Conservation (phyloP, 345 rosid genomes). For the Microcos paniculata region DNA sequence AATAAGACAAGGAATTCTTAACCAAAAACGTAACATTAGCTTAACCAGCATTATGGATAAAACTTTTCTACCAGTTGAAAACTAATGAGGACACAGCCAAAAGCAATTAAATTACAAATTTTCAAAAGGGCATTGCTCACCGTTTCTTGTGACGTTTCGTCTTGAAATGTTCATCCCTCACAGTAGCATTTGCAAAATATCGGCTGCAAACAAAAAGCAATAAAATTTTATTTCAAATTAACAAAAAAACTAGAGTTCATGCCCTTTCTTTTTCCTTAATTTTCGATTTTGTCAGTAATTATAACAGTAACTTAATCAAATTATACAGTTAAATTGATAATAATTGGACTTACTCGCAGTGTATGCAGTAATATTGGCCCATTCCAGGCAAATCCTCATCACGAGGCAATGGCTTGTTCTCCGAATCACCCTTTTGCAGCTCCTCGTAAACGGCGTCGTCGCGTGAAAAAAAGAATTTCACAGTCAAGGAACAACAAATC, state of each 20-base stretch:
- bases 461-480: constrained; percentile 37
- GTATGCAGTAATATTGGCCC: constrained; percentile 95
- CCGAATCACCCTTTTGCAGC: constrained; percentile 60
- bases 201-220: constrained; percentile 53
- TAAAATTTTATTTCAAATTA: background rate
- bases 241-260: background rate
- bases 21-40: background rate
- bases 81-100: background rate
- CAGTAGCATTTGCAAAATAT: constrained; percentile 59
- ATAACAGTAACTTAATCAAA: background rate
- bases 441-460: constrained; percentile 83
- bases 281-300: background rate
- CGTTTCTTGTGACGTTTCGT: constrained; percentile 91
- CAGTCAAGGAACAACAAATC: constrained; percentile 36
- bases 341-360: constrained; percentile 78
- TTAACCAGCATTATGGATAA: background rate
- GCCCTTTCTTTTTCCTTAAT: background rate
- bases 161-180: constrained; percentile 84
- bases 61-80: background rate
- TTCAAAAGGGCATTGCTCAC: constrained; percentile 27
- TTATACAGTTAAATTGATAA: background rate
- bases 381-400: constrained; percentile 97
- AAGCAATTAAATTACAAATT: background rate
- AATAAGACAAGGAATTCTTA: no score
- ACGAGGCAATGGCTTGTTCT: constrained; percentile 47